Evolutionary conservation across 345 rosid species (phyloP).

Genomic region (Carallia brachiata): DNA sequence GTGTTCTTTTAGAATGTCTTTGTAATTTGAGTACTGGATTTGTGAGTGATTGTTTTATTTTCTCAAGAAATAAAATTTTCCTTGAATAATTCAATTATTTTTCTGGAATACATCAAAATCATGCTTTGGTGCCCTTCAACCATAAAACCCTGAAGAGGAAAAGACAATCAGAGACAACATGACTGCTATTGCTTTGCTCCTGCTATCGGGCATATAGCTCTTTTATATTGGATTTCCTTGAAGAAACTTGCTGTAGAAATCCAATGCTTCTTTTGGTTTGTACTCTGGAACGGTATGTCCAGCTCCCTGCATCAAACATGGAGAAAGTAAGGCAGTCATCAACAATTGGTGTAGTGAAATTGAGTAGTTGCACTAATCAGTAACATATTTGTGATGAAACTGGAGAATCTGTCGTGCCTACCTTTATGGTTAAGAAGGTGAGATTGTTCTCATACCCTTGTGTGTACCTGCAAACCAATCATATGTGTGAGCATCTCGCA

Average conservation of each 20-base stretch:
- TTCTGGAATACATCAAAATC: too few species aligned
- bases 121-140: too few species aligned
- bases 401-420: slow-evolving; percentile 2
- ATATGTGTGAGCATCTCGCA: neutral
- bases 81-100: too few species aligned
- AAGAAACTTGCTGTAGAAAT: slow-evolving; percentile 76
- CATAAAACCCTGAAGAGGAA: too few species aligned
- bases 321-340: neutral
- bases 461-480: slow-evolving; percentile 40
- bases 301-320: slow-evolving; percentile 53
- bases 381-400: neutral
- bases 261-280: slow-evolving; percentile 74
- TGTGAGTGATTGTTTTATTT: too few species aligned
- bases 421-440: slow-evolving; percentile 81
- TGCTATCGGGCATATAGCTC: neutral
- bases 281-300: slow-evolving; percentile 92
- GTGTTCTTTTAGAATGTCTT: too few species aligned
- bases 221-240: slow-evolving; percentile 46
- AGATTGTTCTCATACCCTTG: slow-evolving; percentile 79
- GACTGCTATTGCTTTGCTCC: too few species aligned
- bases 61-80: too few species aligned
- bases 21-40: too few species aligned
- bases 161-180: too few species aligned
- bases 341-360: neutral
- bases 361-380: too few species aligned